Conservation (phyloP, 139 green algal genomes). For the Closterium sp. region DNA sequence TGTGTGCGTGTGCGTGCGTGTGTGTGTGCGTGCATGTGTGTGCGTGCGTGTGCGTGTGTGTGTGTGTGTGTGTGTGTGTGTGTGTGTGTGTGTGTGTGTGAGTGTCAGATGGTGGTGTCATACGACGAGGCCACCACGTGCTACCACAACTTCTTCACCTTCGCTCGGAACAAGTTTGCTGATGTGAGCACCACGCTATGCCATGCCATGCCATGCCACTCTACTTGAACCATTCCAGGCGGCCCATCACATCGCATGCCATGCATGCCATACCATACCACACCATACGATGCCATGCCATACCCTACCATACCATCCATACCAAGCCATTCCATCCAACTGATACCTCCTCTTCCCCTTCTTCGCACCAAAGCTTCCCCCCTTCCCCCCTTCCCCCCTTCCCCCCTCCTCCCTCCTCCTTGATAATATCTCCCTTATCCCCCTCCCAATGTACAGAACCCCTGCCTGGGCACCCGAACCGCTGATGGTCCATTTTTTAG, state of each 20-base stretch:
- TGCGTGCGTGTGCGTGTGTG: too few relatives aligned
- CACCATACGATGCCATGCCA: background rate
- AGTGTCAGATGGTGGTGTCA: background rate
- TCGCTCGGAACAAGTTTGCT: background rate
- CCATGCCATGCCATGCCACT: background rate
- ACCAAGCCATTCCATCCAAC: background rate
- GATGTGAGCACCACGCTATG: background rate
- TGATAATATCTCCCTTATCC: too few relatives aligned
- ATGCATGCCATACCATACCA: background rate
- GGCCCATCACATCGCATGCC: too few relatives aligned
- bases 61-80: too few relatives aligned
- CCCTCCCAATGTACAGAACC: background rate
- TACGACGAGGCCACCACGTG: background rate
- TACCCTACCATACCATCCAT: background rate
- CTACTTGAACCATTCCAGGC: too few relatives aligned
- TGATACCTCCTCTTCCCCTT: background rate
- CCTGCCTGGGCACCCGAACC: constrained; percentile 9
- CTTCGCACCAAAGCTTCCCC: too few relatives aligned
- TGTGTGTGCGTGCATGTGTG: too few relatives aligned
- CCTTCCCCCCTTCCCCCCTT: background rate
- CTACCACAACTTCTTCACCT: background rate
- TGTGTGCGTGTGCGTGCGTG: too few relatives aligned
- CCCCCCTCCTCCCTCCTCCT: too few relatives aligned
- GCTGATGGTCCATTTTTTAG: too few relatives aligned
- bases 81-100: too few relatives aligned